phyloP scores from a whole-genome alignment of 176 grass and related monocot genomes.

The Oryza nivara region DNA sequence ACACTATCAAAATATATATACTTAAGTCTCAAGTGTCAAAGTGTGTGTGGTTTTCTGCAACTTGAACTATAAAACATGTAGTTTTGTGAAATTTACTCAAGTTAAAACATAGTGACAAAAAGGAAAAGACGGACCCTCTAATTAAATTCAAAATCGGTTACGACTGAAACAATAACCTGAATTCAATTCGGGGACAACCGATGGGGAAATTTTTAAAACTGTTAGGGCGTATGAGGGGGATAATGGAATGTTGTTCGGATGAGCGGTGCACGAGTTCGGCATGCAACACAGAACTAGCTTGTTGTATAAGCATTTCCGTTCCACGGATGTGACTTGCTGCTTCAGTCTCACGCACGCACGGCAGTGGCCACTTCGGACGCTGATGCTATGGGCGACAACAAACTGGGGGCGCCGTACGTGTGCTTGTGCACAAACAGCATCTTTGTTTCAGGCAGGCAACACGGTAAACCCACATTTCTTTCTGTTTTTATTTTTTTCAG shows the following conservation, averaged over 20 bases:
- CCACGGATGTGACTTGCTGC: conserved; percentile 31
- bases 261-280: conserved; percentile 32
- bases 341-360: not conserved
- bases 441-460: conserved; percentile 15
- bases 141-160: not conserved
- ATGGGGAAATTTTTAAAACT: not conserved
- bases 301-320: conserved; percentile 46
- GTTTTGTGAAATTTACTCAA: no score
- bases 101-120: no score
- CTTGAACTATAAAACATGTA: no score
- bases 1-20: no score
- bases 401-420: conserved; percentile 26
- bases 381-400: conserved; percentile 29
- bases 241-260: not conserved
- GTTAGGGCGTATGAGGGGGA: not conserved
- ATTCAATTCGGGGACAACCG: not conserved
- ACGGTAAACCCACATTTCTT: not conserved
- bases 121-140: not conserved
- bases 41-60: no score
- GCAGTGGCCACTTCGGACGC: not conserved
- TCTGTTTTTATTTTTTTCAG: not conserved
- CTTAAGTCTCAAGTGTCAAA: no score
- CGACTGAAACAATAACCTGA: no score
- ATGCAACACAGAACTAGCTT: conserved; percentile 22
- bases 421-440: conserved; percentile 18